Conservation (phyloP, 306 rosid genomes). For the Ziziphus jujuba region DNA sequence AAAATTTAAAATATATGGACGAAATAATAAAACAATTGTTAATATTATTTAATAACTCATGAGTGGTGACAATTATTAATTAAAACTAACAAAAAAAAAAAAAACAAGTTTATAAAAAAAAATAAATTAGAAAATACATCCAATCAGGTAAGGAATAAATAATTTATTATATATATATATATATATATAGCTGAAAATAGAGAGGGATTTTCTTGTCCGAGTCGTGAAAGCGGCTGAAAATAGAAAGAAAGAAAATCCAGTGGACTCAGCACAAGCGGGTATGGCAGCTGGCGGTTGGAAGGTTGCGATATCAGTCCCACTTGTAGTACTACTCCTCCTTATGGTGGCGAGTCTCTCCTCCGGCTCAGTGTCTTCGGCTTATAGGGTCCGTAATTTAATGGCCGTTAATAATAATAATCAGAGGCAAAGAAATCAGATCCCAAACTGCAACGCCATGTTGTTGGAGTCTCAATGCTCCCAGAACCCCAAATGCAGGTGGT, state of each 20-base stretch:
- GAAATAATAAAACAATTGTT: too few relatives aligned
- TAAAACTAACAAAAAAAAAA: too few relatives aligned
- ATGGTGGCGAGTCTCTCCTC: constrained; percentile 24
- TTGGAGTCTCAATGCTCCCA: constrained; percentile 55
- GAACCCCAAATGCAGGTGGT: constrained; percentile 76
- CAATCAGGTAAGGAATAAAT: too few relatives aligned
- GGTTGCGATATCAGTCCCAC: constrained; percentile 7
- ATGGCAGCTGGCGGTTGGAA: constrained; percentile 18
- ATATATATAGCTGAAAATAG: too few relatives aligned
- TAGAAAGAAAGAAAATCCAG: neutral
- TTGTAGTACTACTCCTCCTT: constrained; percentile 34
- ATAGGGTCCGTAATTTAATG: constrained; percentile 28
- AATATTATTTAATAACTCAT: too few relatives aligned
- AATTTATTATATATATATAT: too few relatives aligned
- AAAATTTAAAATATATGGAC: too few relatives aligned
- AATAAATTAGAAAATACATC: too few relatives aligned
- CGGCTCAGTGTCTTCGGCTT: constrained; percentile 14
- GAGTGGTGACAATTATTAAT: too few relatives aligned
- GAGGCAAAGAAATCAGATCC: constrained; percentile 26
- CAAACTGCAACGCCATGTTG: constrained; percentile 51
- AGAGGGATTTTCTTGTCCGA: too few relatives aligned
- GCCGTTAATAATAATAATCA: constrained; percentile 6
- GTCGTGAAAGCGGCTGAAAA: too few relatives aligned
- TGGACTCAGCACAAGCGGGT: neutral
- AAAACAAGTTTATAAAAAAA: too few relatives aligned